Evolutionary conservation across 2,329 filamentous ascomycete genomes (phyloP).

Genomic region (Paecilomyces dactylethromorphus): DNA sequence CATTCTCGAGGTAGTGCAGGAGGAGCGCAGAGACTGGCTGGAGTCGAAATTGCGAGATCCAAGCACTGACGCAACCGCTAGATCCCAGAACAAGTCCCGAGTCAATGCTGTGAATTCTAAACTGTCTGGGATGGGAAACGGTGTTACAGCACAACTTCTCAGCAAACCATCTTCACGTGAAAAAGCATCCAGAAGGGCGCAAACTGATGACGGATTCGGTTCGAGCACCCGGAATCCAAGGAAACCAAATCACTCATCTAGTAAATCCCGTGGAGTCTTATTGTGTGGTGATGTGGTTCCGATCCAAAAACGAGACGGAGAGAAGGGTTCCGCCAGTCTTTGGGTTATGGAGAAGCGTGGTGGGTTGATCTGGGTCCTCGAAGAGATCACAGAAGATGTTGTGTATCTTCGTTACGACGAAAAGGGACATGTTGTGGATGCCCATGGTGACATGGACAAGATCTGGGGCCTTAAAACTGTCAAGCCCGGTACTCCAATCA

Average conservation of each 20-base stretch:
- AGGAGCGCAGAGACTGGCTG: constrained; percentile 82
- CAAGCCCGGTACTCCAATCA: constrained; percentile 64
- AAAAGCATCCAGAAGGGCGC: constrained; percentile 41
- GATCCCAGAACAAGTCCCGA: constrained; percentile 25
- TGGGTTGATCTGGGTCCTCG: constrained; percentile 92
- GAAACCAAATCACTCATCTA: constrained; percentile 60
- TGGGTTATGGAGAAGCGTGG: constrained; percentile 98
- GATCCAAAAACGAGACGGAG: constrained; percentile 90
- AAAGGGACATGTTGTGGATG: constrained; percentile 63
- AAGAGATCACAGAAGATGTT: constrained; percentile 94
- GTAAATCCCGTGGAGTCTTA: constrained; percentile 78
- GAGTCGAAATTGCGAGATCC: constrained; percentile 72
- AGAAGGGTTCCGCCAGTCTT: constrained; percentile 83
- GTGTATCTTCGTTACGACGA: constrained; percentile 71
- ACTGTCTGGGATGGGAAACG: constrained; percentile 62
- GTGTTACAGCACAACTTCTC: constrained; percentile 80
- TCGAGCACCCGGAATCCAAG: constrained; percentile 45
- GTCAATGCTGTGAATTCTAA: constrained; percentile 28
- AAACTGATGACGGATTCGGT: constrained; percentile 53
- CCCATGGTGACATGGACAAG: constrained; percentile 68
- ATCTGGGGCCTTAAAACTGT: constrained; percentile 76
- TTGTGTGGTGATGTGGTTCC: constrained; percentile 97
- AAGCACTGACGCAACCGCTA: constrained; percentile 43
- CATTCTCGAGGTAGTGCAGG: constrained; percentile 88
- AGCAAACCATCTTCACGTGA: constrained; percentile 67